A percentile compares a stretch with the other conserved stretches of the same genome.
Conservation (phyloP, 805 yeast genomes). For the Barnettozyma californica region DNA sequence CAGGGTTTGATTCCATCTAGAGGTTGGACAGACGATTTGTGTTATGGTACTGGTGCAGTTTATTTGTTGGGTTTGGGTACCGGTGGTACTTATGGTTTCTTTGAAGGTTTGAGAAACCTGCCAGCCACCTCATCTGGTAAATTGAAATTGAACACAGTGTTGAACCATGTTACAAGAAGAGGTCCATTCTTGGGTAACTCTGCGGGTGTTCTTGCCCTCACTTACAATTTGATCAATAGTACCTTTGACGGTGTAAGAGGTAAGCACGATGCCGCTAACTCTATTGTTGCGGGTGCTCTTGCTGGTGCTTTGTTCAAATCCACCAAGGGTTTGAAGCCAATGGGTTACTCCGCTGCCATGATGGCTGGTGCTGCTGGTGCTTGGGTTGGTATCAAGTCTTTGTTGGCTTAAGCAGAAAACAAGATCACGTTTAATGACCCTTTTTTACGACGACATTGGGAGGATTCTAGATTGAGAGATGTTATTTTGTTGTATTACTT, state of each 20-base stretch:
- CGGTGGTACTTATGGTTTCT: conserved; percentile 87
- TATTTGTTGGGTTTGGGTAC: conserved; percentile 79
- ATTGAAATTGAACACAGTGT: conserved; percentile 79
- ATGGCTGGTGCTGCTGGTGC: conserved; percentile 88
- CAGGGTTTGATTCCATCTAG: conserved; percentile 92
- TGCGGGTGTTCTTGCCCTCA: conserved; percentile 89
- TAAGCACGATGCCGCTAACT: conserved; percentile 79
- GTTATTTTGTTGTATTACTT: background rate
- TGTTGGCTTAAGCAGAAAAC: conserved; percentile 9
- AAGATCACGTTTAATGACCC: background rate
- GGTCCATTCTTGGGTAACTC: conserved; percentile 96
- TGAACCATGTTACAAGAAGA: conserved; percentile 88
- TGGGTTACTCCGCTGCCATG: conserved; percentile 79
- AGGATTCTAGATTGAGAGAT: conserved; percentile 1
- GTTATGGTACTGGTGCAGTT: conserved; percentile 96
- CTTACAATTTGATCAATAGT: conserved; percentile 82
- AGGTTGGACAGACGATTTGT: conserved; percentile 95
- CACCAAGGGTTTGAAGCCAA: conserved; percentile 78
- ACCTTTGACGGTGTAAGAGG: conserved; percentile 78
- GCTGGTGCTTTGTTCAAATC: conserved; percentile 90
- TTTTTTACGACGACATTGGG: background rate
- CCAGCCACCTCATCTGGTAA: conserved; percentile 74
- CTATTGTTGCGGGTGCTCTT: conserved; percentile 83
- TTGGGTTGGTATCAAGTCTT: conserved; percentile 79
- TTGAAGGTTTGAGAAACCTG: conserved; percentile 77